Evolutionary conservation across 2,329 filamentous ascomycete species (phyloP).

Genomic region (Colletotrichum gloeosporioides): DNA sequence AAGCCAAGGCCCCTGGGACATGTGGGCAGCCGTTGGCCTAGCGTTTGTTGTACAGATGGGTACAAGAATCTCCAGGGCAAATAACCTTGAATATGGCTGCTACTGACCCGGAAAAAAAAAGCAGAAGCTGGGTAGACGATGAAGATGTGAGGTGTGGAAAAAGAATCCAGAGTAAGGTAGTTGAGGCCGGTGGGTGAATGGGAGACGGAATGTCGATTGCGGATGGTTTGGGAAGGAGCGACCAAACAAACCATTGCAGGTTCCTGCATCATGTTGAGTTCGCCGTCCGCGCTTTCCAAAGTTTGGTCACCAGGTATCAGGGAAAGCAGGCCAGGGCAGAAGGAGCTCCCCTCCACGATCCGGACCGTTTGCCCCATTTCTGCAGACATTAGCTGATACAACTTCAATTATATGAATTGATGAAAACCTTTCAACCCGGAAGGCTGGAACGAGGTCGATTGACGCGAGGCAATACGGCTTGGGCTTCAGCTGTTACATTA

Average conservation of each 20-base stretch:
- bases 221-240: neutral
- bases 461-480: neutral
- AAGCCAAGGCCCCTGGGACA: neutral
- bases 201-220: no score
- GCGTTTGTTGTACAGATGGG: neutral
- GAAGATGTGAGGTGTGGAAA: no score
- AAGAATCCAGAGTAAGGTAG: no score
- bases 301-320: neutral
- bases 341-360: accelerated
- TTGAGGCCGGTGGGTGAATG: no score
- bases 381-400: neutral
- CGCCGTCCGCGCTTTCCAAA: neutral
- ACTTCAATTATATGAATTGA: neutral
- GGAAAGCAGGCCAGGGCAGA: neutral
- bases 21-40: neutral
- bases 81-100: no score
- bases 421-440: accelerated
- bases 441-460: accelerated
- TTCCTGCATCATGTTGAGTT: neutral
- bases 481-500: accelerated
- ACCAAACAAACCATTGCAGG: neutral
- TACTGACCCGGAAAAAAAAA: no score
- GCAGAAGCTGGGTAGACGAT: no score
- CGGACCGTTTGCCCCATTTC: neutral
- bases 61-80: no score